These are phyloP conservation scores for Exsudoporus frostii DNA, from an alignment of 768 basidiomycete genomes.

Conservation along the genomic window DNA sequence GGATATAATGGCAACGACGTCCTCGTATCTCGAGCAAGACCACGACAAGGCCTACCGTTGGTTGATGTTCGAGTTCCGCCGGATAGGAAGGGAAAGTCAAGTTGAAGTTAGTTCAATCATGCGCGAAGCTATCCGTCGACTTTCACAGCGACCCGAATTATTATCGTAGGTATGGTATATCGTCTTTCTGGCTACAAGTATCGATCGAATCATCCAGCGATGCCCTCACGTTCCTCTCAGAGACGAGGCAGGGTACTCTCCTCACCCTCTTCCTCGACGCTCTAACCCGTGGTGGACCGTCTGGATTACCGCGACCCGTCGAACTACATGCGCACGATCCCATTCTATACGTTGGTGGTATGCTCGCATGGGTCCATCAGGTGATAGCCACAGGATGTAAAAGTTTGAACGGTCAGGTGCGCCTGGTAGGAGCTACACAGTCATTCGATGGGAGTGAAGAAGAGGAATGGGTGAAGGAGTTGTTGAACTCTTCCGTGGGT, in stretches of 20 bases:
- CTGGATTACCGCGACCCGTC: conserved; percentile 85
- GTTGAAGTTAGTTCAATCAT: conserved; percentile 65
- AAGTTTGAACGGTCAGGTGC: conserved; percentile 46
- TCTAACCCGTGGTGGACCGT: conserved; percentile 83
- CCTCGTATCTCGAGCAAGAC: conserved; percentile 79
- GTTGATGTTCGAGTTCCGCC: conserved; percentile 80
- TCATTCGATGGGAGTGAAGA: conserved; percentile 55
- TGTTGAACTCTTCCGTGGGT: conserved; percentile 79
- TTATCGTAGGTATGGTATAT: conserved; percentile 36
- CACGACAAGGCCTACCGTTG: conserved; percentile 88
- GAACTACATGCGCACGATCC: conserved; percentile 99
- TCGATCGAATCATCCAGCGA: conserved; percentile 47
- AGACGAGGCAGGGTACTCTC: conserved; percentile 78
- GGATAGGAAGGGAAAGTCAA: conserved; percentile 69
- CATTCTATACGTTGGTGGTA: conserved; percentile 93
- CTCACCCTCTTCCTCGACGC: conserved; percentile 83
- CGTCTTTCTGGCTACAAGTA: not conserved
- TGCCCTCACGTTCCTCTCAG: conserved; percentile 69
- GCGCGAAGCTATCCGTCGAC: conserved; percentile 67
- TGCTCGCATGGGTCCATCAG: conserved; percentile 98
- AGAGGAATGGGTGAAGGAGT: conserved; percentile 73
- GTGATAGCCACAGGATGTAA: conserved; percentile 93
- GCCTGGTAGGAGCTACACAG: conserved; percentile 77
- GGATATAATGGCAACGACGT: conserved; percentile 86
- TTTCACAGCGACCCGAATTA: conserved; percentile 76